Conservation (phyloP, 2,329 filamentous ascomycete species). For the Ophiostoma ulmi region DNA sequence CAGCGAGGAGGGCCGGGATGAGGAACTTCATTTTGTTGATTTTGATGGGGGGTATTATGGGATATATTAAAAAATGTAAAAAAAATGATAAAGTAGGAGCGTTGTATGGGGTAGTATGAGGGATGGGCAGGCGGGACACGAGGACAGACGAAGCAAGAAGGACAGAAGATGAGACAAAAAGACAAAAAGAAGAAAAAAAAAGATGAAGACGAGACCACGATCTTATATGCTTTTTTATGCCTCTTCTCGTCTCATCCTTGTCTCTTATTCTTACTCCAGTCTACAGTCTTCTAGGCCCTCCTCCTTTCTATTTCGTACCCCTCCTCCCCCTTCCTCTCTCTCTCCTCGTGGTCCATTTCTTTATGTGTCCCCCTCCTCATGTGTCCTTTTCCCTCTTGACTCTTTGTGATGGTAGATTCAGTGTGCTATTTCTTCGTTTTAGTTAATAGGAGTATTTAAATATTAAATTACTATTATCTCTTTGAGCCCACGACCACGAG, state of each 20-base stretch:
- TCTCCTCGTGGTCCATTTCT: neutral
- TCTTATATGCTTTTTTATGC: neutral
- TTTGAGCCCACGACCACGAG: too few relatives aligned
- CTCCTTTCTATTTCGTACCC: neutral
- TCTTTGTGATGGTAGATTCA: neutral
- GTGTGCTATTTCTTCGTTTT: neutral
- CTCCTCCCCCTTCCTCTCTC: neutral
- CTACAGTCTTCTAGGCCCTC: neutral
- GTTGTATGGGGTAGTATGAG: too few relatives aligned
- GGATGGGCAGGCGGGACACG: too few relatives aligned
- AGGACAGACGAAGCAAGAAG: neutral
- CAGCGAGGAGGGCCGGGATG: neutral
- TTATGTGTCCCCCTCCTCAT: neutral
- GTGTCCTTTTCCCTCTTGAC: neutral
- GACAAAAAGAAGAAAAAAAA: neutral
- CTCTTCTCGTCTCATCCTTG: neutral
- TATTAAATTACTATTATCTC: neutral
- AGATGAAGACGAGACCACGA: neutral
- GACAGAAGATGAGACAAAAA: neutral
- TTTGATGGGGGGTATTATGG: neutral
- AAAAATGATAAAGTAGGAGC: neutral
- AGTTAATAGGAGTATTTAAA: neutral
- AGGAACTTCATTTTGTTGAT: constrained; percentile 8
- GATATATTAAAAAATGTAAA: neutral
- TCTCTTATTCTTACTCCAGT: constrained; percentile 6